Evolutionary conservation across 805 yeast species (phyloP).

Genomic region (Kluyveromyces starmeri): DNA sequence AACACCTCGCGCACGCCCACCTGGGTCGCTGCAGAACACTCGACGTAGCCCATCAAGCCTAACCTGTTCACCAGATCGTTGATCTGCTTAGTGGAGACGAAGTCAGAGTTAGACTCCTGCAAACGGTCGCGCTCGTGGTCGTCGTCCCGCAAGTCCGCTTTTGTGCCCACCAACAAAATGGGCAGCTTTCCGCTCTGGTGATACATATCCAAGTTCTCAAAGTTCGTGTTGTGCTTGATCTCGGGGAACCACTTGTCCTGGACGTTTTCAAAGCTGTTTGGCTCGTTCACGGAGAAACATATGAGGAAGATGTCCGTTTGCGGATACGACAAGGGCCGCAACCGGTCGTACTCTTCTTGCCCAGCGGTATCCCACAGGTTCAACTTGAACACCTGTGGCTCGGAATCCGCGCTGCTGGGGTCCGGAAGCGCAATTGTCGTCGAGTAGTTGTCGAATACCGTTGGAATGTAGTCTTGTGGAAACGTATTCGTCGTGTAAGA

Average conservation of each 20-base stretch:
- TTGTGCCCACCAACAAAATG: constrained; percentile 78
- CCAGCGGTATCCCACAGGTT: constrained; percentile 97
- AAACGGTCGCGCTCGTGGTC: constrained; percentile 60
- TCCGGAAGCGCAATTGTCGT: constrained; percentile 57
- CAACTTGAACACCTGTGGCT: constrained; percentile 70
- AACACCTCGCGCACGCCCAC: constrained; percentile 78
- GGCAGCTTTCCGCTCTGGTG: constrained; percentile 26
- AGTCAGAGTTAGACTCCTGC: constrained; percentile 50
- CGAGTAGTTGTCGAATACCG: constrained; percentile 87
- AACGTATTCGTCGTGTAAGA: constrained; percentile 88
- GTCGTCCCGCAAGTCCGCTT: constrained; percentile 76
- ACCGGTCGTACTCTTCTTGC: constrained; percentile 82
- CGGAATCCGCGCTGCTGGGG: constrained; percentile 31
- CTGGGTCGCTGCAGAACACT: constrained; percentile 88
- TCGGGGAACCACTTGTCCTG: constrained; percentile 82
- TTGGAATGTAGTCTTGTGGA: constrained; percentile 89
- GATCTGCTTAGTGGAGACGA: constrained; percentile 58
- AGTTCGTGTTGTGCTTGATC: constrained; percentile 71
- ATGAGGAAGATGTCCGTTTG: constrained; percentile 83
- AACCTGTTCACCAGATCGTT: constrained; percentile 56
- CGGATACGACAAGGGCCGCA: constrained; percentile 84
- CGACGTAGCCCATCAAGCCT: constrained; percentile 67
- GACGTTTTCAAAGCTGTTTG: constrained; percentile 72
- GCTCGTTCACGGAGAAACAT: constrained; percentile 79
- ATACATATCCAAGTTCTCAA: constrained; percentile 30